These are phyloP conservation scores for Lojkania enalia DNA, from an alignment of 2,329 filamentous ascomycete species.

Conservation along the genomic window DNA sequence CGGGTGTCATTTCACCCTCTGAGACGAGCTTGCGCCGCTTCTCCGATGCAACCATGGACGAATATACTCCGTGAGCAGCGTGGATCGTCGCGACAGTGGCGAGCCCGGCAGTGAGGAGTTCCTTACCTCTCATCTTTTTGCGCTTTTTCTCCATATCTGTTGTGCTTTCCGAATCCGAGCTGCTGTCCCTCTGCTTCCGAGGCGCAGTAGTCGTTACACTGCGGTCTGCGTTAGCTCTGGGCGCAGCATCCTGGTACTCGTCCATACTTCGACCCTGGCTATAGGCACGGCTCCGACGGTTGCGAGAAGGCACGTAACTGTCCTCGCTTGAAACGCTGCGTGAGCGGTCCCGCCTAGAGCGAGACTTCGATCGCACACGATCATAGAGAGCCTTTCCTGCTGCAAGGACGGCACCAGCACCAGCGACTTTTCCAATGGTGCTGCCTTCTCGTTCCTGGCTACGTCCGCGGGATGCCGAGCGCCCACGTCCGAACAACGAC, in stretches of 20 bases:
- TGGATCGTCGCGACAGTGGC: conserved; percentile 71
- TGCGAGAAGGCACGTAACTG: conserved; percentile 56
- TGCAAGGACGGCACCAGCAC: conserved; percentile 54
- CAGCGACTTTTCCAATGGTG: conserved; percentile 54
- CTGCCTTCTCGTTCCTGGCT: conserved; percentile 45
- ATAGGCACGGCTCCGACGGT: conserved; percentile 45
- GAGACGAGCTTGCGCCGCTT: conserved; percentile 62
- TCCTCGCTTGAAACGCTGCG: conserved; percentile 53
- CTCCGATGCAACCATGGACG: conserved; percentile 65
- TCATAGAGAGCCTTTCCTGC: conserved; percentile 58
- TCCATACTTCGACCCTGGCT: conserved; percentile 48
- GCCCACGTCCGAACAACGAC: conserved; percentile 52
- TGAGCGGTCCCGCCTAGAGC: conserved; percentile 50
- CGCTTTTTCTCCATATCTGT: conserved; percentile 64
- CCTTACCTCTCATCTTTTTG: conserved; percentile 68
- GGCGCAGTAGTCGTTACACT: conserved; percentile 41
- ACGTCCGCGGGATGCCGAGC: conserved; percentile 49
- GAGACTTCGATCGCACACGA: conserved; percentile 59
- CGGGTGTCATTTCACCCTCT: conserved; percentile 64
- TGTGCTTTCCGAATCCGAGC: conserved; percentile 55
- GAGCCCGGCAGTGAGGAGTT: conserved; percentile 66
- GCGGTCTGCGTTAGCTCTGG: conserved; percentile 42
- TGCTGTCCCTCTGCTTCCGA: conserved; percentile 24
- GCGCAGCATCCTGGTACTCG: conserved; percentile 43
- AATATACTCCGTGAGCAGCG: conserved; percentile 67